Conservation (phyloP, 1,284 basidiomycete species). For the Fomitiporia mediterranea region DNA sequence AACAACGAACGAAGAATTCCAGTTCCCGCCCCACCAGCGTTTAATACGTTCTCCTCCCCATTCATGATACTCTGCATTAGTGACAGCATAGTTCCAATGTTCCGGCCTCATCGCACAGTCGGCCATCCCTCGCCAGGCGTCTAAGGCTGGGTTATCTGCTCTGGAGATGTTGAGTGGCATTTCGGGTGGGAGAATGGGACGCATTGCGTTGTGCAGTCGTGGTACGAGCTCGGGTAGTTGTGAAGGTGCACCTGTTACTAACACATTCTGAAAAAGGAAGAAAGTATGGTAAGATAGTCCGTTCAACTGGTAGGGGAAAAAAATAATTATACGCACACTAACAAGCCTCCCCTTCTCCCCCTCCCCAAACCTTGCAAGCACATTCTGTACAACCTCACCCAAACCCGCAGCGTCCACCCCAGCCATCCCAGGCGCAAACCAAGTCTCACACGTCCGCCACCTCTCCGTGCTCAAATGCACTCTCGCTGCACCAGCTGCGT, state of each 20-base stretch:
- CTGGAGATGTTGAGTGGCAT: slow-evolving; percentile 59
- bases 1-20: slow-evolving; percentile 43
- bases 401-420: slow-evolving; percentile 94
- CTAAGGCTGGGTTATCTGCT: slow-evolving; percentile 65
- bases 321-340: slow-evolving; percentile 34
- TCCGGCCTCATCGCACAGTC: slow-evolving; percentile 66
- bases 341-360: slow-evolving; percentile 51
- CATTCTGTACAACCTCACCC: slow-evolving; percentile 83
- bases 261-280: slow-evolving; percentile 65
- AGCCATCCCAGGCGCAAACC: slow-evolving; percentile 91
- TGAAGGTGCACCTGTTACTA: slow-evolving; percentile 83
- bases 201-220: slow-evolving; percentile 66
- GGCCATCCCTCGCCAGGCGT: slow-evolving; percentile 94
- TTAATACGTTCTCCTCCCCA: slow-evolving; percentile 80
- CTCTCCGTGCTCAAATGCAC: slow-evolving; percentile 94
- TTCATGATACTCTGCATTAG: slow-evolving; percentile 85
- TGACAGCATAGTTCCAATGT: slow-evolving; percentile 55
- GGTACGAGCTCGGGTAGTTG: slow-evolving; percentile 67
- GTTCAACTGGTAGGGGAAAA: neutral
- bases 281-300: slow-evolving; percentile 21
- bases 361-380: slow-evolving; percentile 78
- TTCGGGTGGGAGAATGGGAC: slow-evolving; percentile 79
- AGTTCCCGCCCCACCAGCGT: slow-evolving; percentile 82
- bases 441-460: slow-evolving; percentile 89
- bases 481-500: slow-evolving; percentile 68